Base-by-base conservation (phyloP, 768 basidiomycete species). In the Lactarius sanguifluus region DNA sequence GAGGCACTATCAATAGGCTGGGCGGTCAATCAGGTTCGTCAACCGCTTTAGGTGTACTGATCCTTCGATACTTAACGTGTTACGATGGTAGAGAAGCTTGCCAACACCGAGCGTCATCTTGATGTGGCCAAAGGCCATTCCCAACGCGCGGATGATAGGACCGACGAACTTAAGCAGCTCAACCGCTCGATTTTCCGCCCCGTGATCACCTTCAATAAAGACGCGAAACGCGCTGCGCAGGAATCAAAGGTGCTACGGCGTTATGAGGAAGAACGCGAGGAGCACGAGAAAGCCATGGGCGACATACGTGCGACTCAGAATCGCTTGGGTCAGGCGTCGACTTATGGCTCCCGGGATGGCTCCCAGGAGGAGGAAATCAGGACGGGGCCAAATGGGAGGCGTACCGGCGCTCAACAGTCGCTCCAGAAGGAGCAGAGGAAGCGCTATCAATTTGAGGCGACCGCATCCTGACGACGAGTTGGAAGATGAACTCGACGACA, bases 161-260 rank as follows among this genome's bases (percentile, higher is more conserved):
- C 95, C 5, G 89, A 88, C 68, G 96, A 98, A 76, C 86, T 99
- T 63, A 96, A 94, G 77, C 84, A 95, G 75, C 86, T 99, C 64
- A 98, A 98, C 77, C 85, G 88, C 40, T 95, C 93, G 45, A 98
- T 99, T 75, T 98, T 99, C 81, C 86, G 89, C 58, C 96, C 93
- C 10, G 94, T 86, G 64, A 88, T 97, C 71, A 88, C 89, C 0
- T 96, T 91, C 77, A 96, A 98, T 81, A 99, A 97, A 77, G 89
- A 94, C 43, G 83, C 82, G 20, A 98, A 98, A 77, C 91, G 94
- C 58, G 85, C 86, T 5, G 92, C 91, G 16, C 87, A 94, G 71
- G 94, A 97, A 73, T 85, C 86, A 36, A 92, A 94, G 74, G 80
- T 97, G 28, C 85, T 88, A 76, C 79, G 86, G 58, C 93, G 94